Percentiles rank a stretch among this genome's conserved stretches.
These are phyloP conservation scores for Fraxinus velutina DNA, from an alignment of 305 asterid genomes.

Conservation along the genomic window DNA sequence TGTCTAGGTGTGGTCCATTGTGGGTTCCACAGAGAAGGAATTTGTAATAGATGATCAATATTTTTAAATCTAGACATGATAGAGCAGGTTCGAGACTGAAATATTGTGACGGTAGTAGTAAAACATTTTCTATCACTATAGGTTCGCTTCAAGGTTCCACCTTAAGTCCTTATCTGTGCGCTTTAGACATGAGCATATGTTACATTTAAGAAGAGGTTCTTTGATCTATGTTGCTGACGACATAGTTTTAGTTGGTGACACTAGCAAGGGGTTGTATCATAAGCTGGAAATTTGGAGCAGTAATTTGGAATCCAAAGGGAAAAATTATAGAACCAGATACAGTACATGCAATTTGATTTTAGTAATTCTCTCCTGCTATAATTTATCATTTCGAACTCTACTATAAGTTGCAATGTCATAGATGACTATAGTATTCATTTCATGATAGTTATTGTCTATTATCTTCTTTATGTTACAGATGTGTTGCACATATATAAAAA, in stretches of 20 bases:
- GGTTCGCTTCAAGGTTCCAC: not conserved
- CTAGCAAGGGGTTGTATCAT: not conserved
- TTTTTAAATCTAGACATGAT: not conserved
- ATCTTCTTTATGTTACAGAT: slow-evolving; percentile 30
- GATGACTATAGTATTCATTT: not conserved
- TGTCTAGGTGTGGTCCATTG: not conserved
- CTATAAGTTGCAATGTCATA: not conserved
- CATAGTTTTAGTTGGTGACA: not conserved
- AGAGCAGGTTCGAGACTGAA: not conserved
- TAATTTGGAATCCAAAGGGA: not conserved
- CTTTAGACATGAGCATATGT: not conserved
- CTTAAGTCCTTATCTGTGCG: not conserved
- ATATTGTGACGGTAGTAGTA: not conserved
- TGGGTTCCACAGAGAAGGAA: not conserved
- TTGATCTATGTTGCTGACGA: not conserved
- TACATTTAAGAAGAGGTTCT: not conserved
- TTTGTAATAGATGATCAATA: not conserved
- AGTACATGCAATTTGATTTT: not conserved
- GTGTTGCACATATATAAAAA: slow-evolving; percentile 58
- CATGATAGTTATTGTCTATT: not conserved
- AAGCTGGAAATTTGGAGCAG: not conserved
- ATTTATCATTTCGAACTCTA: not conserved
- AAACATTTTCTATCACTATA: not conserved
- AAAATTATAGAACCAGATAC: not conserved
- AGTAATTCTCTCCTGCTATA: not conserved